Evolutionary conservation across 371 early-diverging fungal genomes (phyloP).

Genomic region (Vittaforma corneae): DNA sequence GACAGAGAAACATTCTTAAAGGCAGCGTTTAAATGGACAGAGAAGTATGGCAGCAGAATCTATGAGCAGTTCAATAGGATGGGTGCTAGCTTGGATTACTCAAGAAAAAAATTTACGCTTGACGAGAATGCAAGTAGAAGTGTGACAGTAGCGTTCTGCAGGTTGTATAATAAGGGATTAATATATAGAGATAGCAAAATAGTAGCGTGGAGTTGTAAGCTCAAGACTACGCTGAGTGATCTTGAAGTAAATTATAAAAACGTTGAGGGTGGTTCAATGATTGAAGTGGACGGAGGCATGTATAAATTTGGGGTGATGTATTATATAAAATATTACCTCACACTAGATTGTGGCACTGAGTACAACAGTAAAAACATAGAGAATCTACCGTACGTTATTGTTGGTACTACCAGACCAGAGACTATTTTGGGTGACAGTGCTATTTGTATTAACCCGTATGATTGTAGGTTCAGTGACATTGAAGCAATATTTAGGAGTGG

Average conservation of each 20-base stretch:
- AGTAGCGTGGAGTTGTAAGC: constrained; percentile 92
- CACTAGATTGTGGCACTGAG: background rate
- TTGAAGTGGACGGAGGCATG: constrained; percentile 64
- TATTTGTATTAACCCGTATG: constrained; percentile 81
- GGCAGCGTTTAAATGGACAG: constrained; percentile 90
- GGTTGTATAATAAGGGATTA: constrained; percentile 81
- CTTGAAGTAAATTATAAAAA: constrained; percentile 65
- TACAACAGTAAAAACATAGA: background rate
- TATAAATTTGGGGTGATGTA: constrained; percentile 91
- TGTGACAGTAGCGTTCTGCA: constrained; percentile 83
- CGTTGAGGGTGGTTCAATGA: constrained; percentile 35
- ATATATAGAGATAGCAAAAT: constrained; percentile 90
- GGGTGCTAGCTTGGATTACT: constrained; percentile 86
- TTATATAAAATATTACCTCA: constrained; percentile 60
- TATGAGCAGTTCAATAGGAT: constrained; percentile 78
- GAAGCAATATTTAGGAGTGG: constrained; percentile 12
- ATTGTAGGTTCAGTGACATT: constrained; percentile 64
- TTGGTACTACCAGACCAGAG: constrained; percentile 96
- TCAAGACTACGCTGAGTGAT: constrained; percentile 90
- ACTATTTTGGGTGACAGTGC: constrained; percentile 97
- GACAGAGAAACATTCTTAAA: constrained; percentile 79
- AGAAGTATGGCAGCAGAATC: constrained; percentile 66
- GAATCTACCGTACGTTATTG: constrained; percentile 63
- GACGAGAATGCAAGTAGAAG: constrained; percentile 72
- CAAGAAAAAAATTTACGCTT: constrained; percentile 81